Evolutionary conservation across 2,329 filamentous ascomycete genomes (phyloP).

Genomic region (Pestalotiopsis sp.): DNA sequence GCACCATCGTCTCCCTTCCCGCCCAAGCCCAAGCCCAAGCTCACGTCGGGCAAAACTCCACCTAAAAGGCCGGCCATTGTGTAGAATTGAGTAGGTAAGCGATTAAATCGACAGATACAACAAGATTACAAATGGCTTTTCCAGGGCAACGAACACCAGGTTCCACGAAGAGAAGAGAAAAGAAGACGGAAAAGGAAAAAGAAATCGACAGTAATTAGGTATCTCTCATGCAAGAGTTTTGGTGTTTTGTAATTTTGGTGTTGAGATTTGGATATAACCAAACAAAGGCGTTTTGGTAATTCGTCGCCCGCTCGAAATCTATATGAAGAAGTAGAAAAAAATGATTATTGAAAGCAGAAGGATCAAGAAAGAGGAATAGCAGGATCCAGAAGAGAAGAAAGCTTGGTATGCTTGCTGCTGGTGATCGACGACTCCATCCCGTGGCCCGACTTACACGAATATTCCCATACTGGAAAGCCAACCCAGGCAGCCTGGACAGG

Average conservation of each 20-base stretch:
- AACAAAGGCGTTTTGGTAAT: background rate
- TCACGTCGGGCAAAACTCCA: slow-evolving; percentile 11
- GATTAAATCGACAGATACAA: background rate
- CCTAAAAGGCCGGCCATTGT: slow-evolving; percentile 17
- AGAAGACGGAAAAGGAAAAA: slow-evolving; percentile 1
- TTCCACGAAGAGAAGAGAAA: slow-evolving; percentile 8
- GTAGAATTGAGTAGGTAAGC: slow-evolving; percentile 1
- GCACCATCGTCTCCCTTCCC: slow-evolving; percentile 12
- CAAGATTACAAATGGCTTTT: slow-evolving; percentile 2
- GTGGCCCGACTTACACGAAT: background rate
- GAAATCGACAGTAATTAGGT: background rate
- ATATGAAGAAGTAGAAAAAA: slow-evolving; percentile 4
- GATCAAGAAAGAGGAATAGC: background rate
- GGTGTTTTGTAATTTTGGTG: background rate
- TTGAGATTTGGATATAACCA: background rate
- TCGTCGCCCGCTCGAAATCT: background rate
- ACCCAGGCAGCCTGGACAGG: background rate
- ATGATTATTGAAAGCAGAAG: slow-evolving; percentile 2
- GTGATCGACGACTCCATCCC: background rate
- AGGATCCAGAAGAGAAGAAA: background rate
- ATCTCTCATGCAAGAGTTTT: background rate
- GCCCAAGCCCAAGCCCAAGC: slow-evolving; percentile 12
- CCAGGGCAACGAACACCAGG: slow-evolving; percentile 14
- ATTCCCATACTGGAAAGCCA: background rate
- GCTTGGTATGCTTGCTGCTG: background rate